Base-by-base conservation (phyloP, 768 basidiomycete species). In the Coprinopsis strossmayeri region DNA sequence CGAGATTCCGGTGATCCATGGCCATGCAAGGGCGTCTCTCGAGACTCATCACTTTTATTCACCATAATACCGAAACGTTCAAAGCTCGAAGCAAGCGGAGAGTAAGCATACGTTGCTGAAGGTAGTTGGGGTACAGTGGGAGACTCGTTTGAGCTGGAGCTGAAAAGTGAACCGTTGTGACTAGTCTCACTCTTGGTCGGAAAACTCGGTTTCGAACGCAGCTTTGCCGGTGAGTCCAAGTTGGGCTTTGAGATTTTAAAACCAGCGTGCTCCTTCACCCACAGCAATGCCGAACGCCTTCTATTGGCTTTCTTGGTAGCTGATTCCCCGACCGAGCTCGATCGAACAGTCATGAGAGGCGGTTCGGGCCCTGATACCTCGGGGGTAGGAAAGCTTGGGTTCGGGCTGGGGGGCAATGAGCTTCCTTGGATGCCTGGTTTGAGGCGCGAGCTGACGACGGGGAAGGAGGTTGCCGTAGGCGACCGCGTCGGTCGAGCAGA, bases 181-280 rank as follows among this genome's bases (percentile, higher is more conserved):
- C n/a, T n/a, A n/a, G n/a, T n/a, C n/a, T n/a, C n/a, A n/a, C n/a
- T n/a, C n/a, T n/a, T n/a, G n/a, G n/a, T n/a, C n/a, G n/a, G n/a
- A n/a, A n/a, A n/a, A n/a, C n/a, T n/a, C n/a, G n/a, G n/a, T n/a
- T n/a, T n/a, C n/a, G n/a, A n/a, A n/a, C n/a, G n/a, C n/a, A n/a
- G n/a, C n/a, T n/a, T n/a, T n/a, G n/a, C n/a, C n/a, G n/a, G n/a
- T n/a, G n/a, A n/a, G 34, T 18, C 27, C 30, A 34, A 18, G 11
- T 5, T 11, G 10, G 17, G 18, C 35, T 18, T 38, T 5, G 17
- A 10, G 5, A 5, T 11, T 17, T 10, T 18, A 7, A 38, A 17
- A 5, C 35, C 35, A 38, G 35, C 17, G 18, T 38, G 35, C 34
- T 50, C 49, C 11, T 45, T 50, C 49, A 50, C 40, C 49, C 49